Base-by-base conservation (phyloP, 2,329 filamentous ascomycete species). In the Rutstroemia sp. region DNA sequence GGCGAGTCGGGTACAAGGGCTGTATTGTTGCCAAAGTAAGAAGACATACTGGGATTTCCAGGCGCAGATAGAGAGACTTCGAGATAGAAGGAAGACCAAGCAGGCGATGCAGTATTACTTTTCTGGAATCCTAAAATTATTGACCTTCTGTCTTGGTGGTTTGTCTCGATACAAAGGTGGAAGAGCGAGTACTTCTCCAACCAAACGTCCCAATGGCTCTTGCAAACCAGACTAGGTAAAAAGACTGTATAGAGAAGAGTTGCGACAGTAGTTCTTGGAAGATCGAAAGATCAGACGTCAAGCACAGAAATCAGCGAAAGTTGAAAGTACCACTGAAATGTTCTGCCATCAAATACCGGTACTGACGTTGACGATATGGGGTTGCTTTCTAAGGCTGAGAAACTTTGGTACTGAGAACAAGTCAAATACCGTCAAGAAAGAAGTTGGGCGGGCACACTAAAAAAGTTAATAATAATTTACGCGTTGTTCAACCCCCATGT, bases 1-100 rank as follows among this genome's bases (percentile, higher is more conserved):
- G 67, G 67, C 8, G 65, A 66, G 40, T 64, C 57, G 7, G 59
- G 58, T 19, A 60, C 46, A 12, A 60, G 57, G 9, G 57, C 34
- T 4, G 45, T 47, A n/a, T 44, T 21, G 38, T 40, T 48, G 46
- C 36, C 21, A 12, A 58, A 36, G 48, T 61, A 60, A 54, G 56
- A 62, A 48, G 60, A 60, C 63, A 66, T 68, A 25, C 48, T 42
- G 16, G 56, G 23, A 14, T 27, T 38, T n/a, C 16, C 27, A 12
- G 16, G 23, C 8, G 25, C 16, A 48, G 27, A 54, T 23, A n/a
- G 7, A 30, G 23, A 39, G 34, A 34, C 2, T 4, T 30, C n/a
- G 45, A 34, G 12, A 16, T n/a, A 19, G 17, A 49, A n/a, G 7
- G 23, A 49, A 34, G 34, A 30, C 48, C 34, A 7, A n/a, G 40